Evolutionary conservation across 2,329 filamentous ascomycete genomes (phyloP), one percentile per base, ranked within the genome.

Genomic region (Aspergillus aculeatinus): DNA sequence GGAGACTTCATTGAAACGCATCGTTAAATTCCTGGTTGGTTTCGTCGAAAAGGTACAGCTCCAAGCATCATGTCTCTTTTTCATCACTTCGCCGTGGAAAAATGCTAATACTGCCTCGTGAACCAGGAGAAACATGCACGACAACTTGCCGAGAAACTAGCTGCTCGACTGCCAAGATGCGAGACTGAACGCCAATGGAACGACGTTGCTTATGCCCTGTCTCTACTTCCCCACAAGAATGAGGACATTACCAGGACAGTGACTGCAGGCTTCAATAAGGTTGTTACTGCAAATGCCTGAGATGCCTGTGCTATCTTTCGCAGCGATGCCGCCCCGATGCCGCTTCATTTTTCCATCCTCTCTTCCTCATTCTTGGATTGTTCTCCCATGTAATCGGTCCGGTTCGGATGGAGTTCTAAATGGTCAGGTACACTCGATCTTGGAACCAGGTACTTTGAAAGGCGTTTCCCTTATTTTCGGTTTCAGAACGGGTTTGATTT

Each of bases 151-250:
- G 89, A 94, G 63, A 99, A 99, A 77, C 82, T 99, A 62, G 93
- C 95, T 1, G 92, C 93, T 5, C 85, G 95, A 65, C 83, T 99
- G 49, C 82, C 85, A 1, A 85, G 94, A 51, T 97, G 93, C 71
- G 93, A 97, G 73, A 96, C 85, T 51, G 94, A 99, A 79, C 84
- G 93, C 64, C 93, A 98, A 74, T 99, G 95, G 95, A 96, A 94
- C 72, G 95, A 99, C 77, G 93, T 98, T 48, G 91, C 94, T 0
- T 99, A 92, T 80, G 93, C 93, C 3, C 79, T 99, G 61, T 92
- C 92, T 2, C 78, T 97, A 61, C 79, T 99, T 59, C 93, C 92
- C 71, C 95, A 99, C 68, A 81, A 81, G 67, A 79, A 79, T 57
- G 79, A 81, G 64, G 79, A 81, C 5, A 80, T 81, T 55, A 65